phyloP scores from a whole-genome alignment of 306 rosid species.

The Corylus americana region DNA sequence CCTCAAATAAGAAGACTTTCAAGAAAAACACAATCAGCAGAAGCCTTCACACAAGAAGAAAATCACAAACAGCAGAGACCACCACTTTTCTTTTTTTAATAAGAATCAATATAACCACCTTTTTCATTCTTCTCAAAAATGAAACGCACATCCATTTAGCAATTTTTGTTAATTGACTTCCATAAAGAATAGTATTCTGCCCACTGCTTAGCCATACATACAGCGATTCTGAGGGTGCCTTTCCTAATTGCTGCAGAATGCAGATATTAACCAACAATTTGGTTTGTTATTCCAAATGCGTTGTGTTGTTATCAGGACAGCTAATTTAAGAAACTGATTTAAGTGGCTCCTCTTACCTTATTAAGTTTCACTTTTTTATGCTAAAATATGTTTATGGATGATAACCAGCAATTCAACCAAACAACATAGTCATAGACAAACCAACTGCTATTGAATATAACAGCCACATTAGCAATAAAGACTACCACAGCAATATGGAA shows the following conservation, averaged over 20 bases:
- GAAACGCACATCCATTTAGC: background rate
- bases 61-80: background rate
- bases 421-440: background rate
- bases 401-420: background rate
- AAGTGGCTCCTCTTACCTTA: background rate
- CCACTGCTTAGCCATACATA: background rate
- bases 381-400: background rate
- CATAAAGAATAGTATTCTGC: background rate
- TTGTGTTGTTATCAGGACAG: background rate
- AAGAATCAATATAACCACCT: background rate
- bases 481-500: background rate
- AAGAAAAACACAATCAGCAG: background rate
- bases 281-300: background rate
- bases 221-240: background rate
- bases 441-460: background rate
- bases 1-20: background rate
- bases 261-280: background rate
- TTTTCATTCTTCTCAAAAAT: background rate
- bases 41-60: background rate
- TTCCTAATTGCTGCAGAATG: background rate
- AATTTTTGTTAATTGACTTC: background rate
- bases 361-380: background rate
- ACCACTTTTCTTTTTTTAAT: background rate
- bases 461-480: background rate
- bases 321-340: background rate